These are phyloP conservation scores for Carpinus viminea DNA, from an alignment of 306 rosid species.

Conservation along the genomic window DNA sequence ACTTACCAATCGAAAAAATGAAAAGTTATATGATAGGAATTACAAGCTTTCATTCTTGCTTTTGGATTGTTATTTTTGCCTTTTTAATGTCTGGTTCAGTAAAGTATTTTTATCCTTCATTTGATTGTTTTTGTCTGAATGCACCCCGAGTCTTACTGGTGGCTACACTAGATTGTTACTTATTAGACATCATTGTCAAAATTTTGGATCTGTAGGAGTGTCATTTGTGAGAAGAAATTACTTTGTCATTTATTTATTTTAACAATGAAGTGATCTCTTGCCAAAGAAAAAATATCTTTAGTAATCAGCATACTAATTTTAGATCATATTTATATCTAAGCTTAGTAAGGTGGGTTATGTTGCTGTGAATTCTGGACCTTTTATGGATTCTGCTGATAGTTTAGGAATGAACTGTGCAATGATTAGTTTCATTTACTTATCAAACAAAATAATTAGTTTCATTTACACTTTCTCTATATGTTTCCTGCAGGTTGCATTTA, in stretches of 20 bases:
- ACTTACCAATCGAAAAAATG: not conserved
- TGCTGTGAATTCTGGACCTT: not conserved
- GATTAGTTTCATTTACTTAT: not conserved
- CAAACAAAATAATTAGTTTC: not conserved
- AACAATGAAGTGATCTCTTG: not conserved
- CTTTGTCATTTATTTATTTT: not conserved
- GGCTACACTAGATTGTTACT: not conserved
- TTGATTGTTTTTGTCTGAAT: not conserved
- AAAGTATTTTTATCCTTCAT: not conserved
- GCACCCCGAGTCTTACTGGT: too few species aligned
- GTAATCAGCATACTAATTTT: not conserved
- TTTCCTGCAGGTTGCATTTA: constrained; percentile 69
- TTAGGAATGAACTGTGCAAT: constrained; percentile 3
- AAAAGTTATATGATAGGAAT: not conserved
- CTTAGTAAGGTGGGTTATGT: not conserved
- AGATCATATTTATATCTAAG: not conserved
- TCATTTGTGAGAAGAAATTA: not conserved
- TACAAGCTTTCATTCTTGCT: not conserved
- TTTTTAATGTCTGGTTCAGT: not conserved
- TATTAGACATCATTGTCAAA: not conserved
- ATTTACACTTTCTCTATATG: constrained; percentile 5
- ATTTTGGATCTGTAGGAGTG: not conserved
- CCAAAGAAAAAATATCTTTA: not conserved
- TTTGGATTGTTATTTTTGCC: not conserved
- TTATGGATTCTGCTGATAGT: not conserved